Evolutionary conservation across 1,139 yeast genomes (phyloP), one percentile per base, ranked within the genome.

Genomic region (Blastobotrys buckinghamii): DNA sequence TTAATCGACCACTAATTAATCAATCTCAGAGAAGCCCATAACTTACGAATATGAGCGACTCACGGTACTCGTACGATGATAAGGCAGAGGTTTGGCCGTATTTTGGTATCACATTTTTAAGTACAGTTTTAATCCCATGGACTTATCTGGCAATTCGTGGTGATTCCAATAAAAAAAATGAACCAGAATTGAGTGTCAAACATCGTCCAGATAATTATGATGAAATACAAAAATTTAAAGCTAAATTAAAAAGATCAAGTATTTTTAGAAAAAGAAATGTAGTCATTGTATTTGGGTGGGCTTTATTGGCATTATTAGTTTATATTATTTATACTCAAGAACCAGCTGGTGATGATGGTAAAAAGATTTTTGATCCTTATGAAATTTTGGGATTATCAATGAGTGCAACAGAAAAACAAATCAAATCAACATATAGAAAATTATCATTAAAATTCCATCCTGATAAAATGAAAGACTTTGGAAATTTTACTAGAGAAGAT

Each of bases 51-150:
- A 65, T 67, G 70, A 61, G 66, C 45, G 73, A 72, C 58, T 68
- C 75, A 35, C 64, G 73, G 50, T 72, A 72, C 57, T 66, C 71
- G 52, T 92, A 90, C 67, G 98, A 92, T 70, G 97, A 89, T 66
- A 80, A 82, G 59, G 82, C 92, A 42, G 95, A 88, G 61, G 89
- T 95, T 6, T 92, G 97, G 97, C 98, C 98, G 40, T 89, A 84
- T 65, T 92, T 90, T 63, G 79, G 84, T 50, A 70, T 87, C 62
- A 92, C 97, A 1, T 71, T 89, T 50, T 71, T 85, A 47, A 66
- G 81, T 12, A 75, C 80, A 47, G 77, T 82, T 26, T 74, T 88
- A 53, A 67, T 88, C 39, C 97, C 97, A 6, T 63, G 79, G 51
- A 84, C 96, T 1, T 56, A 80, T 16, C 66, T 71, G 42, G 74